These are phyloP conservation scores for Moelleriella libera DNA, from an alignment of 2,329 filamentous ascomycete species.

Conservation along the genomic window DNA sequence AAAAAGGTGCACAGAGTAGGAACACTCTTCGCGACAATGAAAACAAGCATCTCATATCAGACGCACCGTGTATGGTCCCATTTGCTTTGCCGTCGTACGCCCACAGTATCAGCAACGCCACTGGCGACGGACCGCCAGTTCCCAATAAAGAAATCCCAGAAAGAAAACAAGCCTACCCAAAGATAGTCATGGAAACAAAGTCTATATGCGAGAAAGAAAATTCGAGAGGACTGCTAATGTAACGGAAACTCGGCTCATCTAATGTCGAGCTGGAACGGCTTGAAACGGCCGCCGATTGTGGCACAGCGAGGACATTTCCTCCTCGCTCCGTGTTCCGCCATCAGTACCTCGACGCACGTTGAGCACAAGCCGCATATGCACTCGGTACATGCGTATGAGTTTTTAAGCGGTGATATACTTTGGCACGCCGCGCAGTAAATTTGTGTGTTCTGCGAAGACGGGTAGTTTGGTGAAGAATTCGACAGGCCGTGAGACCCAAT, in stretches of 20 bases:
- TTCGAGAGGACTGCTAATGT: neutral
- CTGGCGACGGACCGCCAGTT: too few relatives aligned
- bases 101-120: too few relatives aligned
- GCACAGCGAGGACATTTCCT: constrained; percentile 69
- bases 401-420: constrained; percentile 59
- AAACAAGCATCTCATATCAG: too few relatives aligned
- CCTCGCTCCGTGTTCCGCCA: constrained; percentile 60
- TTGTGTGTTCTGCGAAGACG: constrained; percentile 60
- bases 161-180: neutral
- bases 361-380: constrained; percentile 90
- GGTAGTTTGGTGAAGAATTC: constrained; percentile 60
- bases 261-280: constrained; percentile 74
- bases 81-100: too few relatives aligned
- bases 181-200: neutral
- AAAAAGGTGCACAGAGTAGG: too few relatives aligned
- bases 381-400: constrained; percentile 88
- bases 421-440: constrained; percentile 89
- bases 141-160: neutral
- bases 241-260: constrained; percentile 3
- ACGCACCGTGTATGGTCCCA: too few relatives aligned
- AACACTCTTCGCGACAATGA: too few relatives aligned
- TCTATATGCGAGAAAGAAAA: neutral
- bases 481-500: constrained; percentile 51
- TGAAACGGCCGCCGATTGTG: constrained; percentile 66
- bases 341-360: constrained; percentile 70